phyloP scores from a whole-genome alignment of 148 eudicot species.

The Chenopodium formosanum region DNA sequence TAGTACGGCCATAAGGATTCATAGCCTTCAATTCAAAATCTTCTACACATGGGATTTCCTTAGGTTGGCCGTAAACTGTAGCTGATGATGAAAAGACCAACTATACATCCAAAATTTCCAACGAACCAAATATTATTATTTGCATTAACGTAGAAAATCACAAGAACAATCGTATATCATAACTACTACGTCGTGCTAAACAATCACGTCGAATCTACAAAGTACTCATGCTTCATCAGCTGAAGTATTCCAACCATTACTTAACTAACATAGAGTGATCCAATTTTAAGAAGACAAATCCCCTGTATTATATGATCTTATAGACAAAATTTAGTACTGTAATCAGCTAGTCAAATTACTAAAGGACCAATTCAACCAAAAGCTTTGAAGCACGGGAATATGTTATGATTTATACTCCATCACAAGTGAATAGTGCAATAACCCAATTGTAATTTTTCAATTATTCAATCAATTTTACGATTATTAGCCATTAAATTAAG shows the following conservation, averaged over 20 bases:
- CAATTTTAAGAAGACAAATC: too few relatives aligned
- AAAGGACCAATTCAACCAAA: too few relatives aligned
- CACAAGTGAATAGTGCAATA: background rate
- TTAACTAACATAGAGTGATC: too few relatives aligned
- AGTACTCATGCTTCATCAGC: too few relatives aligned
- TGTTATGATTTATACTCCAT: too few relatives aligned
- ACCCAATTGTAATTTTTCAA: background rate
- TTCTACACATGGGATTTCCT: constrained; percentile 77
- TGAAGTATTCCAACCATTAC: background rate
- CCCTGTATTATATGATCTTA: background rate
- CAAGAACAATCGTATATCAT: too few relatives aligned
- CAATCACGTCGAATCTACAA: too few relatives aligned
- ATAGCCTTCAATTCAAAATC: constrained; percentile 61
- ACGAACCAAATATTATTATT: constrained; percentile 8
- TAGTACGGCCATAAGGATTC: constrained; percentile 95
- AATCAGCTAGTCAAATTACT: background rate
- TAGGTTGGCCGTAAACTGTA: constrained; percentile 90
- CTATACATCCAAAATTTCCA: constrained; percentile 28
- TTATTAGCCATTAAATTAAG: background rate
- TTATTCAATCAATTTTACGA: background rate
- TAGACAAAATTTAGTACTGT: background rate
- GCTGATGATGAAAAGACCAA: constrained; percentile 96
- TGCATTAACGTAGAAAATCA: background rate
- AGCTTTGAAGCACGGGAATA: too few relatives aligned
- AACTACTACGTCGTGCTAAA: too few relatives aligned